Evolutionary conservation across 129 eudicot species (phyloP).

Genomic region (Cynara cardunculus): DNA sequence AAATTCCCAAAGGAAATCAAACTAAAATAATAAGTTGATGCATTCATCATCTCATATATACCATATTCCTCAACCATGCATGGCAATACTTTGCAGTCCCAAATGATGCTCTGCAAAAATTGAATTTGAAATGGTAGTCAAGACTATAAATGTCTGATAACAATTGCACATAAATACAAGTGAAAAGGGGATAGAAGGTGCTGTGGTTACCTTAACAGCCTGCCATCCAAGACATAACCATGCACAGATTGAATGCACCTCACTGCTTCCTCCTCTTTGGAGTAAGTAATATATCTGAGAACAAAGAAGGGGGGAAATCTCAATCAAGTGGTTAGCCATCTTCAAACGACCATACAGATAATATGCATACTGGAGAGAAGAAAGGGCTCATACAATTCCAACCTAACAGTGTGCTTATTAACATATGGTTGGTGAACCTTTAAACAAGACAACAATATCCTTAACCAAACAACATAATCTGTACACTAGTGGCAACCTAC

Average conservation of each 20-base stretch:
- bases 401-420: too few species aligned
- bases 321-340: neutral
- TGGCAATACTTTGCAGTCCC: constrained; percentile 95
- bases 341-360: neutral
- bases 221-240: constrained; percentile 78
- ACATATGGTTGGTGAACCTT: too few species aligned
- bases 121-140: constrained; percentile 6
- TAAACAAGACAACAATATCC: too few species aligned
- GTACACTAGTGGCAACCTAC: too few species aligned
- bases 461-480: too few species aligned
- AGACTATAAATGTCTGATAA: neutral
- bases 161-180: neutral
- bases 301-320: neutral
- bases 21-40: neutral
- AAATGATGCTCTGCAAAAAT: constrained; percentile 70
- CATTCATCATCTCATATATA: constrained; percentile 21
- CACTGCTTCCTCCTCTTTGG: constrained; percentile 89
- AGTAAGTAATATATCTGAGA: constrained; percentile 67
- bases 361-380: too few species aligned
- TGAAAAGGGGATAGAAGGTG: neutral
- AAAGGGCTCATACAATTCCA: too few species aligned
- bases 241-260: constrained; percentile 82
- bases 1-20: neutral
- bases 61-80: constrained; percentile 85
- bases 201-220: constrained; percentile 56